These are phyloP conservation scores for Cokeromyces recurvatus DNA, from an alignment of 371 early-diverging fungal genomes.

Conservation along the genomic window DNA sequence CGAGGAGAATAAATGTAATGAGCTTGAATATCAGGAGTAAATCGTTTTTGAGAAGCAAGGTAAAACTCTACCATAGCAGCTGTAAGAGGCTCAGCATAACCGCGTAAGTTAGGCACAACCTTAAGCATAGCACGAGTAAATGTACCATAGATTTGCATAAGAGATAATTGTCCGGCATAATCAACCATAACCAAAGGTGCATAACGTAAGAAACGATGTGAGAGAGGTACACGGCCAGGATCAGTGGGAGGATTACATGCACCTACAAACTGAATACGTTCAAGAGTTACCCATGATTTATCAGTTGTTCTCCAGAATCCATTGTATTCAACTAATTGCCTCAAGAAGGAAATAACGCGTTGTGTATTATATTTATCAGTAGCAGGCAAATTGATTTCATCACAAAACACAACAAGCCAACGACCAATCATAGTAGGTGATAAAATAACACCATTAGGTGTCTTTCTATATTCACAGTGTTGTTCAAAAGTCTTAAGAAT, in stretches of 20 bases:
- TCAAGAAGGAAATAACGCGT: slow-evolving; percentile 93
- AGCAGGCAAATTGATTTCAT: slow-evolving; percentile 98
- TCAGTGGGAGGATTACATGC: slow-evolving; percentile 99
- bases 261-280: slow-evolving; percentile 98
- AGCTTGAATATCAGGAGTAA: slow-evolving; percentile 96
- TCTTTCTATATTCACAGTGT: slow-evolving; percentile 96
- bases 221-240: slow-evolving; percentile 95
- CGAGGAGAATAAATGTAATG: slow-evolving; percentile 99
- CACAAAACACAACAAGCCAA: slow-evolving; percentile 98
- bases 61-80: slow-evolving; percentile 98
- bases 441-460: slow-evolving; percentile 86
- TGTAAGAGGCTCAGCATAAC: slow-evolving; percentile 90
- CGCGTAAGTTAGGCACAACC: slow-evolving; percentile 87
- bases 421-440: slow-evolving; percentile 83
- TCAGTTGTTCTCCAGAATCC: slow-evolving; percentile 95
- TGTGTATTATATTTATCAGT: slow-evolving; percentile 97
- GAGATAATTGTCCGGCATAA: slow-evolving; percentile 92
- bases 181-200: slow-evolving; percentile 97
- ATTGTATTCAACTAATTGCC: slow-evolving; percentile 92
- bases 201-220: slow-evolving; percentile 95
- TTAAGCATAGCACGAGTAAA: slow-evolving; percentile 93
- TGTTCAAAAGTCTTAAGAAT: slow-evolving; percentile 96
- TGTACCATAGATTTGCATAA: slow-evolving; percentile 94
- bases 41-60: slow-evolving; percentile 80
- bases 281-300: slow-evolving; percentile 89